Conservation (phyloP, 2,329 filamentous ascomycete species). For the Aspergillus oerlinghausenensis region DNA sequence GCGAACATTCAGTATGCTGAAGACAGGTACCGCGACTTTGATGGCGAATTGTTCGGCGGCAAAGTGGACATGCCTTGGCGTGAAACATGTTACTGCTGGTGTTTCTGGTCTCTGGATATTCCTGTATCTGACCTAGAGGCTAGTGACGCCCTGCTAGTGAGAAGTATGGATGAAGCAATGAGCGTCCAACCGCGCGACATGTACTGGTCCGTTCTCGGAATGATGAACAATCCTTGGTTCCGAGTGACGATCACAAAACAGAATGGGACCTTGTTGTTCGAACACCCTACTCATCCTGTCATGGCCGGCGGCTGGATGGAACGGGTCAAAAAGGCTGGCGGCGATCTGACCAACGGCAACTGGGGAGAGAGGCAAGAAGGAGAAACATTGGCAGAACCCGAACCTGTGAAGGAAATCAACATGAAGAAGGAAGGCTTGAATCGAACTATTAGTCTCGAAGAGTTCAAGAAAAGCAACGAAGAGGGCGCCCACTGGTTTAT, state of each 20-base stretch:
- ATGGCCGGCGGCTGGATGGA: slow-evolving; percentile 91
- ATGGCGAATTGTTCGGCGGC: slow-evolving; percentile 66
- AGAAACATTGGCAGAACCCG: slow-evolving; percentile 37
- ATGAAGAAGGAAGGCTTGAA: slow-evolving; percentile 69
- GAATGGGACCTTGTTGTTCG: slow-evolving; percentile 63
- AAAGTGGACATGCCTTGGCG: slow-evolving; percentile 75
- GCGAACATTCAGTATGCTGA: slow-evolving; percentile 78
- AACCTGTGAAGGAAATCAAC: slow-evolving; percentile 62
- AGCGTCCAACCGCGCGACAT: slow-evolving; percentile 84
- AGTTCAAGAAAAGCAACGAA: slow-evolving; percentile 64
- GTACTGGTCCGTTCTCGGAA: slow-evolving; percentile 92
- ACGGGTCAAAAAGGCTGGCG: slow-evolving; percentile 74
- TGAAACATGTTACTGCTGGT: slow-evolving; percentile 85
- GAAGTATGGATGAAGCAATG: slow-evolving; percentile 87
- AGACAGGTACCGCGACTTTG: slow-evolving; percentile 69
- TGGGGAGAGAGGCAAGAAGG: slow-evolving; percentile 72
- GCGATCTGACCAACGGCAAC: slow-evolving; percentile 72
- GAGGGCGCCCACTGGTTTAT: slow-evolving; percentile 78
- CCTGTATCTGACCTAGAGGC: slow-evolving; percentile 56
- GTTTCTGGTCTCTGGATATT: slow-evolving; percentile 78
- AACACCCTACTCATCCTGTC: slow-evolving; percentile 81
- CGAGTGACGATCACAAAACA: slow-evolving; percentile 72
- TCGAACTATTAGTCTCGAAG: slow-evolving; percentile 62
- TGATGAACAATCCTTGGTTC: slow-evolving; percentile 99
- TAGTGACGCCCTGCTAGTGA: slow-evolving; percentile 70